phyloP scores from a whole-genome alignment of 1,284 basidiomycete genomes.

The Earliella scabrosa region DNA sequence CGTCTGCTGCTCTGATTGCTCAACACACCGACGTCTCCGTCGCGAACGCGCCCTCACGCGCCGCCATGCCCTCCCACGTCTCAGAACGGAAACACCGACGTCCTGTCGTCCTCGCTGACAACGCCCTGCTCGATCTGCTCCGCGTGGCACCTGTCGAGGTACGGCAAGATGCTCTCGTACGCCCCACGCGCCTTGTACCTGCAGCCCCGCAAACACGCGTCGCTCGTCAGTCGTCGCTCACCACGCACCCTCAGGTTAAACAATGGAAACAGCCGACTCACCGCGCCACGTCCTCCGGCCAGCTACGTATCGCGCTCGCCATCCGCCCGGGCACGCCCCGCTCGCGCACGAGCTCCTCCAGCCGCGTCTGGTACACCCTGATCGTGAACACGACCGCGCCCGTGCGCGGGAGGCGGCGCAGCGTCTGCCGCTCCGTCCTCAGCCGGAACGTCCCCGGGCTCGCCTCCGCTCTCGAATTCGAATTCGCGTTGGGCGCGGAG shows the following conservation, averaged over 20 bases:
- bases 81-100: slow-evolving; percentile 25
- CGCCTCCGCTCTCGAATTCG: slow-evolving; percentile 21
- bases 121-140: slow-evolving; percentile 36
- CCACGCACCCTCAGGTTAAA: background rate
- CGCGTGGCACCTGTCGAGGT: slow-evolving; percentile 51
- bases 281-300: slow-evolving; percentile 67
- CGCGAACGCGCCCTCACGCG: background rate
- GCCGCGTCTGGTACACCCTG: slow-evolving; percentile 69
- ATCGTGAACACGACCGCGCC: slow-evolving; percentile 82
- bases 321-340: slow-evolving; percentile 68
- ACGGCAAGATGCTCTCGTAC: slow-evolving; percentile 52
- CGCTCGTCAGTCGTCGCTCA: background rate
- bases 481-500: background rate
- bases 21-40: too few species aligned
- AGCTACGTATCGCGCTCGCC: slow-evolving; percentile 69
- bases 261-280: slow-evolving; percentile 21
- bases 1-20: too few species aligned
- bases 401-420: slow-evolving; percentile 66
- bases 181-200: slow-evolving; percentile 63
- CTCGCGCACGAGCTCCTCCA: slow-evolving; percentile 63
- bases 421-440: slow-evolving; percentile 74
- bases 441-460: slow-evolving; percentile 56
- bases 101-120: slow-evolving; percentile 15
- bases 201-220: background rate
- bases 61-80: background rate